Conservation (phyloP, 1,284 basidiomycete genomes). For the Agroathelia rolfsii region DNA sequence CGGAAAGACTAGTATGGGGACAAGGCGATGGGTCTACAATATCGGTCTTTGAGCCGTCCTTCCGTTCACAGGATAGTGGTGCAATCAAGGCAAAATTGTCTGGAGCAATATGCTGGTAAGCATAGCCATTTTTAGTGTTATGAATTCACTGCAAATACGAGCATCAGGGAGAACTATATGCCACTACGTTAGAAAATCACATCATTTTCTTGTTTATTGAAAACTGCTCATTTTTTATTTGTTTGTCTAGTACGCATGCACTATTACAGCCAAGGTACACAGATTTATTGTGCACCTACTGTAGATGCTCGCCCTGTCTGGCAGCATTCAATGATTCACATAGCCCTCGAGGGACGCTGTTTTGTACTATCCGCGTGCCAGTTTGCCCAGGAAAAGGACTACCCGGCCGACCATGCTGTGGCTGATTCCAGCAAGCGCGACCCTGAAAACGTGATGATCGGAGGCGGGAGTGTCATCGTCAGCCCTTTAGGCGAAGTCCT, state of each 20-base stretch:
- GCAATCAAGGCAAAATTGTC: slow-evolving; percentile 42
- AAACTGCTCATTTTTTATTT: slow-evolving; percentile 5
- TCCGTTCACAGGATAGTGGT: slow-evolving; percentile 17
- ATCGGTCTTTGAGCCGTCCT: slow-evolving; percentile 31
- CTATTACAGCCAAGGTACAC: slow-evolving; percentile 53
- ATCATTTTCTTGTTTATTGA: slow-evolving; percentile 1
- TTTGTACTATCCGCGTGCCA: slow-evolving; percentile 66
- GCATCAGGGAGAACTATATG: slow-evolving; percentile 66
- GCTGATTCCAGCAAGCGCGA: slow-evolving; percentile 27
- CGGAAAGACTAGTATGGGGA: slow-evolving; percentile 64
- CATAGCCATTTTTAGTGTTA: slow-evolving; percentile 1
- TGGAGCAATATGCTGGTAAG: slow-evolving; percentile 60
- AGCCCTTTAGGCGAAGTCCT: slow-evolving; percentile 58
- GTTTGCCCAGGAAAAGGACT: slow-evolving; percentile 52
- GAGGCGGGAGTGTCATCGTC: slow-evolving; percentile 61
- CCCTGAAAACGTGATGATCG: slow-evolving; percentile 52
- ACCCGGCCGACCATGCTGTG: slow-evolving; percentile 45
- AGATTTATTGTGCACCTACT: slow-evolving; percentile 63
- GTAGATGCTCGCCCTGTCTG: slow-evolving; percentile 60
- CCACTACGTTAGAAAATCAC: slow-evolving; percentile 38
- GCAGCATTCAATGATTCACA: slow-evolving; percentile 60
- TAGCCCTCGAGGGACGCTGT: slow-evolving; percentile 69
- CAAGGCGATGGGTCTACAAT: slow-evolving; percentile 44
- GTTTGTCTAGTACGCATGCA: slow-evolving; percentile 37
- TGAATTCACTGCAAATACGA: background rate